Conservation (phyloP, 768 basidiomycete genomes). For the Fomitopsis serialis region DNA sequence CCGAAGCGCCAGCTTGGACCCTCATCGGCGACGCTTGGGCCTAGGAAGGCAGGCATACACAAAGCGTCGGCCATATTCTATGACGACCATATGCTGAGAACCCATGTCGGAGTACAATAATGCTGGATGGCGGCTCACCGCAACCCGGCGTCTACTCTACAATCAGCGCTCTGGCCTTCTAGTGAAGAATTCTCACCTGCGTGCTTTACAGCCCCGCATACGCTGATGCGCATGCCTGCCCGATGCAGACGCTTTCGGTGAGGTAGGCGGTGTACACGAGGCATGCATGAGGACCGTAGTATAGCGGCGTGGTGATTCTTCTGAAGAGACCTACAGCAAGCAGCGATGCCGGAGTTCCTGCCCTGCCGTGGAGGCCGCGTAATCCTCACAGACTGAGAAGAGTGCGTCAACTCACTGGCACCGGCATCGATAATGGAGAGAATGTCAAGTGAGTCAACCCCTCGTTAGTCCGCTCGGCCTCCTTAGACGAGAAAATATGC, state of each 20-base stretch:
- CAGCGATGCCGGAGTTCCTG: not conserved
- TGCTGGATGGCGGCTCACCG: not conserved
- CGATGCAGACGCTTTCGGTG: not conserved
- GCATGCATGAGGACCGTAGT: too few species aligned
- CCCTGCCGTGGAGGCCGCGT: not conserved
- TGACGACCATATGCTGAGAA: not conserved
- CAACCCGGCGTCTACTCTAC: not conserved
- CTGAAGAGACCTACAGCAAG: too few species aligned
- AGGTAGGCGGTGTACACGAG: not conserved
- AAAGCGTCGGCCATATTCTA: not conserved
- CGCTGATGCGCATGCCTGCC: not conserved
- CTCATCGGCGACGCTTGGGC: not conserved
- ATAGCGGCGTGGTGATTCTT: too few species aligned
- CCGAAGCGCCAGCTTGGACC: not conserved
- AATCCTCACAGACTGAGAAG: not conserved
- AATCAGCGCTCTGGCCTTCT: not conserved
- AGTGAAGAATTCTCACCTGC: not conserved
- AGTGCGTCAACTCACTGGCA: conserved; percentile 1
- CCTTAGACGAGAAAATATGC: too few species aligned
- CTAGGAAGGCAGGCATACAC: not conserved
- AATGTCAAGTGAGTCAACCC: too few species aligned
- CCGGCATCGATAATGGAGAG: too few species aligned
- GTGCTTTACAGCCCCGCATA: too few species aligned
- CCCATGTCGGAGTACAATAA: not conserved
- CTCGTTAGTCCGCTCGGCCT: too few species aligned